Conservation (phyloP, 2,329 filamentous ascomycete genomes). For the Colletotrichum cordylinicola region DNA sequence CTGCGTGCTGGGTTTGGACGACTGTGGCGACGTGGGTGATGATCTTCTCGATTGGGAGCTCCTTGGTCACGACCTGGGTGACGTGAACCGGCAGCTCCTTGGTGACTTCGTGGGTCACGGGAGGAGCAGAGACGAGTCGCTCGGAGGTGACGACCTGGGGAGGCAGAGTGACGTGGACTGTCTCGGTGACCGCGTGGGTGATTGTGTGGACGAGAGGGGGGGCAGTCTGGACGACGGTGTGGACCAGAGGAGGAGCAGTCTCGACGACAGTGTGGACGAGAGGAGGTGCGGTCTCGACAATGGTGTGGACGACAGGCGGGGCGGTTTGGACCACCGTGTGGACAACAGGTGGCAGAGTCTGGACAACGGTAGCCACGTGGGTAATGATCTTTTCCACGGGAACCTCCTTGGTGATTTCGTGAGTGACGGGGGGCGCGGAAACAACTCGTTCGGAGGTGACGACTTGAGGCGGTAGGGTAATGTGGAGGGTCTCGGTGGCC, state of each 20-base stretch:
- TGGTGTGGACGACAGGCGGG: background rate
- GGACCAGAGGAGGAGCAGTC: background rate
- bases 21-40: background rate
- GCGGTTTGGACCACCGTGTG: background rate
- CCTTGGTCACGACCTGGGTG: background rate
- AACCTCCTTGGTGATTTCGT: background rate
- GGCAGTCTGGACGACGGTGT: background rate
- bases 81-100: background rate
- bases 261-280: background rate
- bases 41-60: background rate
- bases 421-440: background rate
- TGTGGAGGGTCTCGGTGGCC: background rate
- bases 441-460: background rate
- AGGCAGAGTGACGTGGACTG: conserved; percentile 1
- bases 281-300: background rate
- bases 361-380: background rate
- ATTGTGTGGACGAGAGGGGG: background rate
- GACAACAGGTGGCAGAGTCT: background rate
- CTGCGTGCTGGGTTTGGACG: background rate
- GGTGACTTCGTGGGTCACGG: background rate
- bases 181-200: background rate
- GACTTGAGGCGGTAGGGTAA: conserved; percentile 1
- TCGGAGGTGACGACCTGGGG: background rate
- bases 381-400: background rate
- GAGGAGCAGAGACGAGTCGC: background rate